Evolutionary conservation across 2,329 filamentous ascomycete genomes (phyloP).

Genomic region (Colletotrichum tanaceti): DNA sequence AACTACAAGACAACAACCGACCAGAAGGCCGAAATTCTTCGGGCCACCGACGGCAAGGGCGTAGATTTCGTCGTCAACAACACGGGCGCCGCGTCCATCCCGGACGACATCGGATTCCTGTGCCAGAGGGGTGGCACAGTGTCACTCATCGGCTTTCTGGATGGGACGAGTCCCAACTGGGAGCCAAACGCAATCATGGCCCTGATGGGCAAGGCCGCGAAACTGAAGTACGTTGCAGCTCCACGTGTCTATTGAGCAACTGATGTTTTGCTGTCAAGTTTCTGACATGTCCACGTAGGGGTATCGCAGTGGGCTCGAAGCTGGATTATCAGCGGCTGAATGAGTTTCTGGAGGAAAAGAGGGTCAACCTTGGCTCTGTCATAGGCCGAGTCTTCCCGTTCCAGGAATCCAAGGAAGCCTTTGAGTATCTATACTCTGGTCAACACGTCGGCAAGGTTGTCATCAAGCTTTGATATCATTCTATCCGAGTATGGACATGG

Average conservation of each 20-base stretch:
- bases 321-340: conserved; percentile 9
- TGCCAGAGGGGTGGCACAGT: conserved; percentile 13
- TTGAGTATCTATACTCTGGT: conserved; percentile 27
- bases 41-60: conserved; percentile 44
- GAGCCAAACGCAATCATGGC: conserved; percentile 20
- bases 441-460: conserved; percentile 26
- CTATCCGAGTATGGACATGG: neutral
- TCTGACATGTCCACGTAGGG: conserved; percentile 1
- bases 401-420: conserved; percentile 19
- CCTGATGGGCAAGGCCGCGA: conserved; percentile 25
- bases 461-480: conserved; percentile 10
- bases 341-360: conserved; percentile 23
- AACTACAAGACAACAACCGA: conserved; percentile 45
- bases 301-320: conserved; percentile 26
- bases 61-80: conserved; percentile 47
- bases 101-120: conserved; percentile 39
- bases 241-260: neutral
- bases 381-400: conserved; percentile 23
- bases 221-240: conserved; percentile 9
- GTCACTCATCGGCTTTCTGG: conserved; percentile 26
- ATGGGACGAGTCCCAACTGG: conserved; percentile 1
- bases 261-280: neutral
- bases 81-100: conserved; percentile 42
- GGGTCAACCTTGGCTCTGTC: conserved; percentile 5
- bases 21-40: conserved; percentile 40